Percentiles rank a stretch among this genome's conserved stretches.
These are phyloP conservation scores for Trametes sanguinea DNA, from an alignment of 768 basidiomycete genomes.

Conservation along the genomic window DNA sequence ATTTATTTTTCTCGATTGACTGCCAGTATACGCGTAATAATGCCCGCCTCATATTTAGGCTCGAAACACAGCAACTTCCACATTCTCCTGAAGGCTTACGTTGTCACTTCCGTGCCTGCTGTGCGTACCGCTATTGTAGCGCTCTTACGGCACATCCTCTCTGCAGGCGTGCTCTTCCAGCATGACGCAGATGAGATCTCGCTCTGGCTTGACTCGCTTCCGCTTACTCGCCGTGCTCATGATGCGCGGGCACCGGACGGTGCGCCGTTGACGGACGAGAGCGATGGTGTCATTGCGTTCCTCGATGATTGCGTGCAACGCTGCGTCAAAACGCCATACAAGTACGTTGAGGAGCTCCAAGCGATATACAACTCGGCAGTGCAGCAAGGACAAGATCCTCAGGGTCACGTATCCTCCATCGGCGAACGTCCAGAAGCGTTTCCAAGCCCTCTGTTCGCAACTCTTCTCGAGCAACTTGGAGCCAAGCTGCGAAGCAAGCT, in stretches of 20 bases:
- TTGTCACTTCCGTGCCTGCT: conserved; percentile 49
- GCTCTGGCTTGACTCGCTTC: conserved; percentile 74
- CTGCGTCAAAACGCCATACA: conserved; percentile 80
- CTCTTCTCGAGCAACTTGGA: conserved; percentile 74
- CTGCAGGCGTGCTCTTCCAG: conserved; percentile 77
- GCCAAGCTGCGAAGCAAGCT: conserved; percentile 63
- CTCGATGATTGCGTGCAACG: conserved; percentile 86
- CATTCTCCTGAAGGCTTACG: conserved; percentile 68
- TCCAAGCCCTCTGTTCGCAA: conserved; percentile 79
- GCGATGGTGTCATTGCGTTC: conserved; percentile 60
- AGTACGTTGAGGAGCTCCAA: conserved; percentile 76
- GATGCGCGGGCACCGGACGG: conserved; percentile 53
- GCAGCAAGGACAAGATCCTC: background rate
- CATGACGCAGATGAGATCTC: conserved; percentile 69
- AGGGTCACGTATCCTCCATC: background rate
- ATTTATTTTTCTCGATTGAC: too few species aligned
- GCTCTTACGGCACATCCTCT: conserved; percentile 68
- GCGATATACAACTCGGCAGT: conserved; percentile 30
- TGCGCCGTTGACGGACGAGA: conserved; percentile 54
- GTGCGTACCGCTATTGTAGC: conserved; percentile 51
- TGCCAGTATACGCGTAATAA: too few species aligned
- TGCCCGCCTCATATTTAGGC: conserved; percentile 6
- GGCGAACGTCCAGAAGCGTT: conserved; percentile 35
- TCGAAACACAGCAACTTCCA: conserved; percentile 67
- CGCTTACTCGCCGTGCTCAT: conserved; percentile 41